Evolutionary conservation across 1,284 basidiomycete genomes (phyloP), one percentile per base, ranked within the genome.

Genomic region (Phenoliferia sp.): DNA sequence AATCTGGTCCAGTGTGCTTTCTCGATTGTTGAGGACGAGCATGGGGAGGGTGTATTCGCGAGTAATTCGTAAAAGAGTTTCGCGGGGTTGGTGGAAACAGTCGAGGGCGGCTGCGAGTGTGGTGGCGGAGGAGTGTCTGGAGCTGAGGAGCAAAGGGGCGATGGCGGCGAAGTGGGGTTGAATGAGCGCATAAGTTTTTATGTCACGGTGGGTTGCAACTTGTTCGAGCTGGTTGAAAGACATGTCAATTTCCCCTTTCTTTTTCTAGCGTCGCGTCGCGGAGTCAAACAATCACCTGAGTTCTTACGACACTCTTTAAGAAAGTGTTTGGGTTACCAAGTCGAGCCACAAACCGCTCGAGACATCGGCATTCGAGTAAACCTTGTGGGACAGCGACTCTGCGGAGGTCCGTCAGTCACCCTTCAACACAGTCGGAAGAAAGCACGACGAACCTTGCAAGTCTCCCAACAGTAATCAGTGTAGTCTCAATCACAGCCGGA

Each of bases 21-120:
- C 65, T 59, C 92, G 86, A 67, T 85, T 83, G 39, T 82, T 81
- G 5, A 86, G 85, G 70, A 92, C 89, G 36, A 94, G 78, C 28
- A 82, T 80, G 0, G 93, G 92, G 2, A 94, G 81, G 0, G 87
- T 89, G 65, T 85, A 82, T 2, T 83, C 78, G 15, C 90, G 82
- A 0, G 88, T 90, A 26, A 85, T 82, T 2, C 83, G 81, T 63
- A 95, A 81, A 76, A 95, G 92, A n/a, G 58, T 29, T 12, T 72
- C 68, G 17, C 63, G 62, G 5, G 72, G 65, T 32, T 72, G 70
- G 48, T 71, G 65, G 44, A 73, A 72, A 59, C 70, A 62, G 32
- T 69, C 64, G 65, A 73, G 54, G 3, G 66, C 57, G 16, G 64
- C 64, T 10, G 31, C 17, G 31, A 73, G 65, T 4, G 59, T 67